Evolutionary conservation across 2,329 filamentous ascomycete genomes (phyloP).

Genomic region (Cryphonectria japonica): DNA sequence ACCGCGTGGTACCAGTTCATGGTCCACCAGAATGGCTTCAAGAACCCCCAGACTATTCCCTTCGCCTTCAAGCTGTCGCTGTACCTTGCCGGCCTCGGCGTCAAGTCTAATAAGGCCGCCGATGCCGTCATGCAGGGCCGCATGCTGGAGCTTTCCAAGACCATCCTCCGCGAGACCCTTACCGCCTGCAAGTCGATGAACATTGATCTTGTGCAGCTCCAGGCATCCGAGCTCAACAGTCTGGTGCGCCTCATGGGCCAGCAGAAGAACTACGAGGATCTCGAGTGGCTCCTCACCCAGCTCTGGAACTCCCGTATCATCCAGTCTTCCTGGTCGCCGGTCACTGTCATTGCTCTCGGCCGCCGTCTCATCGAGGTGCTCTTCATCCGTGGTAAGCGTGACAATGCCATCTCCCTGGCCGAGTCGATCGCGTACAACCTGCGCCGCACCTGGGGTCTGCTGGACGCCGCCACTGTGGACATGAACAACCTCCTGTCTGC

Average conservation of each 20-base stretch:
- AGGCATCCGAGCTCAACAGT: slow-evolving; percentile 30
- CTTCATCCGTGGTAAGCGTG: slow-evolving; percentile 27
- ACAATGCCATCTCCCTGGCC: slow-evolving; percentile 29
- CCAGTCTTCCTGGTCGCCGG: slow-evolving; percentile 27
- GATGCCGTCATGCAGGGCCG: slow-evolving; percentile 29
- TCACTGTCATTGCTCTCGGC: slow-evolving; percentile 28
- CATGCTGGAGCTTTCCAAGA: slow-evolving; percentile 30
- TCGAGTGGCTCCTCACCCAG: slow-evolving; percentile 30
- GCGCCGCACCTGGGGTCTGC: slow-evolving; percentile 30
- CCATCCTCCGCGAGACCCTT: slow-evolving; percentile 30
- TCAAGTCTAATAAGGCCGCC: slow-evolving; percentile 35
- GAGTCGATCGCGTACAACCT: slow-evolving; percentile 31
- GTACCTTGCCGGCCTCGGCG: slow-evolving; percentile 28
- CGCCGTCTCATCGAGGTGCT: slow-evolving; percentile 30
- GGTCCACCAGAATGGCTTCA: slow-evolving; percentile 29
- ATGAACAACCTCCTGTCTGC: slow-evolving; percentile 31
- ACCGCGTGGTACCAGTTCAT: slow-evolving; percentile 31
- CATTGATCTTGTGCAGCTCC: slow-evolving; percentile 29
- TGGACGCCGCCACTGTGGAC: slow-evolving; percentile 30
- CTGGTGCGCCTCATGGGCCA: slow-evolving; percentile 30
- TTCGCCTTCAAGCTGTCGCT: slow-evolving; percentile 30
- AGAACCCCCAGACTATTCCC: slow-evolving; percentile 28
- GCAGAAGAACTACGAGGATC: slow-evolving; percentile 31
- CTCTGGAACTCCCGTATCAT: slow-evolving; percentile 31
- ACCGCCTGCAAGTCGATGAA: slow-evolving; percentile 29